Conservation (phyloP, 2,329 filamentous ascomycete genomes). For the Calonectria henricotiae region DNA sequence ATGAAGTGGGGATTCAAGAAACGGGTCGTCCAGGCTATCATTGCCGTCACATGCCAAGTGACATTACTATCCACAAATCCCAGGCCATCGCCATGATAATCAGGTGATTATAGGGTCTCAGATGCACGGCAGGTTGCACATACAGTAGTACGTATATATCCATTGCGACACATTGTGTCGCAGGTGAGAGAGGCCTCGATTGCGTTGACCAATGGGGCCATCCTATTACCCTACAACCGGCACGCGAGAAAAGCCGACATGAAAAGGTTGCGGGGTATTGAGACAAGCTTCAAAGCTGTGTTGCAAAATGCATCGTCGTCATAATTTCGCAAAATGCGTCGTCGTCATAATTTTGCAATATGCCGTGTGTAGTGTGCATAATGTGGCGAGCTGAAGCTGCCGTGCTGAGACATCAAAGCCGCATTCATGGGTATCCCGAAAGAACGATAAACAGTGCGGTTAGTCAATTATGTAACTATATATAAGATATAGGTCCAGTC, state of each 20-base stretch:
- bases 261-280: background rate
- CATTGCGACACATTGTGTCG: constrained; percentile 1
- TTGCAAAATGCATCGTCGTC: background rate
- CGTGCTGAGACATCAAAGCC: background rate
- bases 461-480: too few species aligned
- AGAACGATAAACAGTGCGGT: background rate
- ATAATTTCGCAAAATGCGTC: background rate
- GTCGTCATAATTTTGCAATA: background rate
- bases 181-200: background rate
- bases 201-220: background rate
- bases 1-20: background rate
- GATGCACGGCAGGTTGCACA: background rate
- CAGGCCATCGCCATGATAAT: background rate
- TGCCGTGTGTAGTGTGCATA: background rate
- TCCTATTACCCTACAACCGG: background rate
- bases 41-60: background rate
- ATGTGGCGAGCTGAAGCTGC: background rate
- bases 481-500: too few species aligned
- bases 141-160: background rate
- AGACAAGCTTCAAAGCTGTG: background rate
- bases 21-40: background rate
- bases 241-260: background rate
- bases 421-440: background rate
- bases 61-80: background rate
- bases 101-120: background rate